phyloP scores from a whole-genome alignment of 176 grass and related monocot genomes.

The Triticum aestivum region DNA sequence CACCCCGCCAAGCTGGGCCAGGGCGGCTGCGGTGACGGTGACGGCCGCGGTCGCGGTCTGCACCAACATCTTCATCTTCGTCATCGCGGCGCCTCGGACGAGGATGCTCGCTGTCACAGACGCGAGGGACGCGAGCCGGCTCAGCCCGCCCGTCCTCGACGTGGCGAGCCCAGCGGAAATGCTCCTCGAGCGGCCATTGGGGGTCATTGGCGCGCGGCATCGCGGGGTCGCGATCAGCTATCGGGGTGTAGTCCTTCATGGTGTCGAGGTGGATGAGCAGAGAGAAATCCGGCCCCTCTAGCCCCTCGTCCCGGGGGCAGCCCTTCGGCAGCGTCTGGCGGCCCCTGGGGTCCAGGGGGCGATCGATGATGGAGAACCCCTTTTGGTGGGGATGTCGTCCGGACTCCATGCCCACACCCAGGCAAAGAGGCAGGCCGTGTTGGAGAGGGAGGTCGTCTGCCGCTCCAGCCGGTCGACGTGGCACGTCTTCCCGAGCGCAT shows the following conservation, averaged over 20 bases:
- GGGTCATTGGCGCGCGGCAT: no score
- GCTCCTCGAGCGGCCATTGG: neutral
- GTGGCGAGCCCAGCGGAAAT: neutral
- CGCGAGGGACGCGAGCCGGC: rapidly evolving
- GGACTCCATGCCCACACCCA: no score
- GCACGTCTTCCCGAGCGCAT: no score
- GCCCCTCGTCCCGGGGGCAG: neutral
- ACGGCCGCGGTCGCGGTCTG: rapidly evolving
- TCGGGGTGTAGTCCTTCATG: neutral
- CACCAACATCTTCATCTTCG: neutral
- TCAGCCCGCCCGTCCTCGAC: neutral
- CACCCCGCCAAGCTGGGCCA: no score
- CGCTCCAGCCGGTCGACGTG: no score
- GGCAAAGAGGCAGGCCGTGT: no score
- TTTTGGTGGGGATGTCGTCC: no score
- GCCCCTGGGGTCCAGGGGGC: neutral
- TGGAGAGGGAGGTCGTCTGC: no score
- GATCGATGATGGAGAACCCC: no score
- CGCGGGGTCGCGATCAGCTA: neutral
- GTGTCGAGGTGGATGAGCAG: neutral
- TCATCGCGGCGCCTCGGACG: rapidly evolving
- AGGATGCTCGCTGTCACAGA: neutral
- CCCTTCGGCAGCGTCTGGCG: neutral
- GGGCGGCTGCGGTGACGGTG: neutral
- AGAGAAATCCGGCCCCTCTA: neutral